These are phyloP conservation scores for Solanum pennellii DNA, from an alignment of 257 asterid species.

Conservation along the genomic window DNA sequence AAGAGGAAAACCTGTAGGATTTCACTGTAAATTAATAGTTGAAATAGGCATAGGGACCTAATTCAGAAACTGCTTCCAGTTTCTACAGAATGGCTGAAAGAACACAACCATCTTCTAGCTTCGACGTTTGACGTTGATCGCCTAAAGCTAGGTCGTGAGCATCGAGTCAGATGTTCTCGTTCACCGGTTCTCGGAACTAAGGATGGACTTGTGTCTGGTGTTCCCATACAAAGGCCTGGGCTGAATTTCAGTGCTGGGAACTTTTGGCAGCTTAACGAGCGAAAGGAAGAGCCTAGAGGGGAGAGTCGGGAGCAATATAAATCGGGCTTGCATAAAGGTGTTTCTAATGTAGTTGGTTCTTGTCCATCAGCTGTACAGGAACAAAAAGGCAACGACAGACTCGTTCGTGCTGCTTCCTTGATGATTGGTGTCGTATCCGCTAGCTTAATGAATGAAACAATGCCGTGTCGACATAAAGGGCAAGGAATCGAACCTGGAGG, in stretches of 20 bases:
- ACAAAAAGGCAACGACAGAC: slow-evolving; percentile 58
- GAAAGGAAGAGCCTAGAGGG: slow-evolving; percentile 48
- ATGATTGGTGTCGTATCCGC: slow-evolving; percentile 29
- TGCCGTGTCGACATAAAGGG: slow-evolving; percentile 81
- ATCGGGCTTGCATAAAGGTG: slow-evolving; percentile 58
- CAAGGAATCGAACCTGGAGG: slow-evolving; percentile 79
- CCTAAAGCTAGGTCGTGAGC: slow-evolving; percentile 41
- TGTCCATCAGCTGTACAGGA: slow-evolving; percentile 41
- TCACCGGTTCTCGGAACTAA: slow-evolving; percentile 27
- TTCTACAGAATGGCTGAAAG: slow-evolving; percentile 42
- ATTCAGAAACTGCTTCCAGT: slow-evolving; percentile 41
- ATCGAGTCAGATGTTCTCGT: slow-evolving; percentile 24
- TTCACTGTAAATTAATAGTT: neutral
- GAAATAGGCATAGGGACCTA: neutral
- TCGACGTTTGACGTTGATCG: slow-evolving; percentile 49
- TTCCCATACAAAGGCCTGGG: slow-evolving; percentile 59
- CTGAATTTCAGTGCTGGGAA: slow-evolving; percentile 35
- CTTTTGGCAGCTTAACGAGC: slow-evolving; percentile 55
- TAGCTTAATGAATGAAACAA: slow-evolving; percentile 56
- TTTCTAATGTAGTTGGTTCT: slow-evolving; percentile 32
- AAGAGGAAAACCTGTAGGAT: neutral
- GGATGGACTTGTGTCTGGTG: slow-evolving; percentile 41
- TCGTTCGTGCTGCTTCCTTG: slow-evolving; percentile 39
- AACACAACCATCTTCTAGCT: slow-evolving; percentile 58
- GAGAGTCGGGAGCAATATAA: slow-evolving; percentile 23